Percentiles rank a stretch among this genome's conserved stretches.
Conservation (phyloP, 2,329 filamentous ascomycete genomes). For the Penicillium sp. region DNA sequence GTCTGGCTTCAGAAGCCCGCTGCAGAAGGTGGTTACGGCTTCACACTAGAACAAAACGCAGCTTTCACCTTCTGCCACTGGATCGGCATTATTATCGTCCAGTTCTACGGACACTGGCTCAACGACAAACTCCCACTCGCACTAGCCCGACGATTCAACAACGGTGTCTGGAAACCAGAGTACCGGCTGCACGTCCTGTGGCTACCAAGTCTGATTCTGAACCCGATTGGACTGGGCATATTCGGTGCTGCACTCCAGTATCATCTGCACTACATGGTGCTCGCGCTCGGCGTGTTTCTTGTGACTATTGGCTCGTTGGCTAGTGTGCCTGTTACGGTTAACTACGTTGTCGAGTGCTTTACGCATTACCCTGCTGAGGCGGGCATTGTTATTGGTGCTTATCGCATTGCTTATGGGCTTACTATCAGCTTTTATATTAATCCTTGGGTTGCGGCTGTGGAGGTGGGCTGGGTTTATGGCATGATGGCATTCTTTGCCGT, state of each 20-base stretch:
- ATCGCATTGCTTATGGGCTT: conserved; percentile 39
- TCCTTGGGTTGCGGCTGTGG: conserved; percentile 38
- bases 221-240: conserved; percentile 34
- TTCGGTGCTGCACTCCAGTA: conserved; percentile 44
- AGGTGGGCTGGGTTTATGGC: conserved; percentile 43
- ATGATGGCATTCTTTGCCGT: conserved; percentile 42
- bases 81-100: conserved; percentile 40
- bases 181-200: conserved; percentile 33
- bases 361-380: conserved; percentile 39
- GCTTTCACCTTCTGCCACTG: conserved; percentile 43
- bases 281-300: conserved; percentile 43
- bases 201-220: conserved; percentile 28
- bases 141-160: conserved; percentile 27
- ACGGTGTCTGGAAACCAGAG: conserved; percentile 36
- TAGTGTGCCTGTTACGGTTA: conserved; percentile 26
- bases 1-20: conserved; percentile 43
- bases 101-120: conserved; percentile 39
- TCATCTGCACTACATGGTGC: conserved; percentile 41
- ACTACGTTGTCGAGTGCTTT: conserved; percentile 36
- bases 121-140: conserved; percentile 42
- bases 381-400: conserved; percentile 27
- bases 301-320: conserved; percentile 39
- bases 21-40: conserved; percentile 44
- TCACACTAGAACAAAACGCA: conserved; percentile 42
- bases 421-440: conserved; percentile 43